These are phyloP conservation scores for Apophysomyces variabilis DNA, from an alignment of 371 early-diverging fungal species.

Conservation along the genomic window DNA sequence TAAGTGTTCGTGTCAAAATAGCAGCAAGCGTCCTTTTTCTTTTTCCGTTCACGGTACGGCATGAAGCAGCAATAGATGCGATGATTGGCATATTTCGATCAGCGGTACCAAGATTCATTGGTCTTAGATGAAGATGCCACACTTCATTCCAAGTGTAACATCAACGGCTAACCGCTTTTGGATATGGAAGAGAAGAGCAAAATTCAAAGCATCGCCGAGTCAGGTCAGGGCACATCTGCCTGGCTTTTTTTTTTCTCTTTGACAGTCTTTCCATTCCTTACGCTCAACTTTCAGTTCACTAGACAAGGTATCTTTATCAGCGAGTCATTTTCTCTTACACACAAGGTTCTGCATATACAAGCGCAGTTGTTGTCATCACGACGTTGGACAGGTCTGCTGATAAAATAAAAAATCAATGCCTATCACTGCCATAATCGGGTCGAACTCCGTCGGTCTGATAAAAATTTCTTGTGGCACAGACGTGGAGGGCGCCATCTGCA, in stretches of 20 bases:
- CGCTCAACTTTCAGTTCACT: neutral
- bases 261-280: neutral
- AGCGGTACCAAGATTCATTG: neutral
- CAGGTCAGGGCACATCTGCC: neutral
- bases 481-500: neutral
- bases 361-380: conserved; percentile 1
- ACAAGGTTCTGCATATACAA: neutral
- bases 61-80: conserved; percentile 3
- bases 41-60: neutral
- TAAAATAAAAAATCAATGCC: neutral
- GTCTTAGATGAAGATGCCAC: neutral
- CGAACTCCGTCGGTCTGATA: conserved; percentile 2
- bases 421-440: conserved; percentile 5
- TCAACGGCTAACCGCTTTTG: neutral
- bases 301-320: too few species aligned
- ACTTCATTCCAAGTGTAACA: neutral
- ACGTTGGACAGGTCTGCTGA: conserved; percentile 1
- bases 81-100: conserved; percentile 5
- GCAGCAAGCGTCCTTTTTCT: neutral
- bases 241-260: neutral
- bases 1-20: neutral
- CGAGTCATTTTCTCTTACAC: neutral
- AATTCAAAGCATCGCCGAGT: neutral
- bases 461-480: conserved; percentile 9
- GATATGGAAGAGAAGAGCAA: neutral